Conservation (phyloP, 306 rosid genomes). For the Cicer chorassanicum region DNA sequence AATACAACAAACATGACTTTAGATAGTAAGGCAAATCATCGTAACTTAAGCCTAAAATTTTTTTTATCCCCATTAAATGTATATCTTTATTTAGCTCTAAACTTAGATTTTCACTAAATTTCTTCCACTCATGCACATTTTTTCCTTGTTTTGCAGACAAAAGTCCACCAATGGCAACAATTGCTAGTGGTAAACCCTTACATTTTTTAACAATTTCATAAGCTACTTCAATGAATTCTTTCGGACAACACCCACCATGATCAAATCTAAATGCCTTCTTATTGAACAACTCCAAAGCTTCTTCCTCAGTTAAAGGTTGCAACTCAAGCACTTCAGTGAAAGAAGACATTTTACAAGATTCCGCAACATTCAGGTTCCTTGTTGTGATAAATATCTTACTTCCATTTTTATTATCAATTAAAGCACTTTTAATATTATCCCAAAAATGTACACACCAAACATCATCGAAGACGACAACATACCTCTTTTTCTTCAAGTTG, state of each 20-base stretch:
- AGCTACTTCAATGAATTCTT: neutral
- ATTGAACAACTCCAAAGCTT: conserved; percentile 12
- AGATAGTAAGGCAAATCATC: neutral
- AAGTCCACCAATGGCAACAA: neutral
- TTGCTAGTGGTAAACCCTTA: neutral
- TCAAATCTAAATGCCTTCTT: neutral
- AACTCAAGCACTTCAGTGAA: neutral
- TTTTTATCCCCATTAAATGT: neutral
- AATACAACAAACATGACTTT: conserved; percentile 15
- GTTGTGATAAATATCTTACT: conserved; percentile 21
- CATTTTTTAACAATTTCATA: neutral
- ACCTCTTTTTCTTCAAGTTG: neutral
- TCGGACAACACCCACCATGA: neutral
- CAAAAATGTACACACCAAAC: conserved; percentile 1
- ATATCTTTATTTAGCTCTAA: neutral
- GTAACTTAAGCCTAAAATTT: neutral
- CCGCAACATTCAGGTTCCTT: neutral
- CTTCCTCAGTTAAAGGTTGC: neutral
- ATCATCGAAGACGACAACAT: conserved; percentile 31
- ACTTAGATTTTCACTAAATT: neutral
- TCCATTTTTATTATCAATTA: neutral
- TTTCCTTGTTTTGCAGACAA: neutral
- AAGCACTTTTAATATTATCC: neutral
- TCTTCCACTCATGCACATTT: neutral
- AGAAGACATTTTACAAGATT: neutral